phyloP scores from a whole-genome alignment of 495 filamentous ascomycete species.

The Evernia prunastri region DNA sequence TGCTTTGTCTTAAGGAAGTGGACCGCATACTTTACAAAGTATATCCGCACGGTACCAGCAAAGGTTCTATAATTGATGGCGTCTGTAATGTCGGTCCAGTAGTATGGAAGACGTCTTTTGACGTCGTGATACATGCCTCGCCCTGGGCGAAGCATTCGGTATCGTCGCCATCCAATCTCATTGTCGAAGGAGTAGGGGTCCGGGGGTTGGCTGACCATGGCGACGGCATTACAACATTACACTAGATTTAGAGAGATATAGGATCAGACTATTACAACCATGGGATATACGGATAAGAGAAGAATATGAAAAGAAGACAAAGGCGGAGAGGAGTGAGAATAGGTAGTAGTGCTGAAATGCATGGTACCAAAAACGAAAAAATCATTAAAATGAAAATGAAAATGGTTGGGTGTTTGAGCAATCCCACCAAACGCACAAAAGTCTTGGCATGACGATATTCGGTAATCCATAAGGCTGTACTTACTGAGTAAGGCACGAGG shows the following conservation, averaged over 20 bases:
- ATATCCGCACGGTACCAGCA: conserved; percentile 38
- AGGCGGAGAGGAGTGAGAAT: no score
- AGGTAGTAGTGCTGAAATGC: no score
- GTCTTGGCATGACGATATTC: no score
- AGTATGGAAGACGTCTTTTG: conserved; percentile 36
- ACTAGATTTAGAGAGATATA: no score
- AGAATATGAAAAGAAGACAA: no score
- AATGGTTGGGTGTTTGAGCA: no score
- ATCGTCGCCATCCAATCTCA: conserved; percentile 16
- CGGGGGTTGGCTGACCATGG: neutral
- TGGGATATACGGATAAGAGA: neutral
- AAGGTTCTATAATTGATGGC: conserved; percentile 39
- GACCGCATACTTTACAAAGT: conserved; percentile 37
- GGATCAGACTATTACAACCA: no score
- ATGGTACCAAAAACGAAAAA: no score
- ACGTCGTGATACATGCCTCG: conserved; percentile 41
- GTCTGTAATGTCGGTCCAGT: conserved; percentile 38
- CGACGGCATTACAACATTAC: neutral
- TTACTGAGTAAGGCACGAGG: no score
- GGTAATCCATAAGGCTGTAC: no score
- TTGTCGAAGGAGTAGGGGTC: conserved; percentile 20
- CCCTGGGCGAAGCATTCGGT: conserved; percentile 29
- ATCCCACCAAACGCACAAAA: no score
- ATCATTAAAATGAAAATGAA: no score
- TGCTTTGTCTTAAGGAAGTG: neutral